These are phyloP conservation scores for Neurospora terricola DNA, from an alignment of 495 filamentous ascomycete species.

Conservation along the genomic window DNA sequence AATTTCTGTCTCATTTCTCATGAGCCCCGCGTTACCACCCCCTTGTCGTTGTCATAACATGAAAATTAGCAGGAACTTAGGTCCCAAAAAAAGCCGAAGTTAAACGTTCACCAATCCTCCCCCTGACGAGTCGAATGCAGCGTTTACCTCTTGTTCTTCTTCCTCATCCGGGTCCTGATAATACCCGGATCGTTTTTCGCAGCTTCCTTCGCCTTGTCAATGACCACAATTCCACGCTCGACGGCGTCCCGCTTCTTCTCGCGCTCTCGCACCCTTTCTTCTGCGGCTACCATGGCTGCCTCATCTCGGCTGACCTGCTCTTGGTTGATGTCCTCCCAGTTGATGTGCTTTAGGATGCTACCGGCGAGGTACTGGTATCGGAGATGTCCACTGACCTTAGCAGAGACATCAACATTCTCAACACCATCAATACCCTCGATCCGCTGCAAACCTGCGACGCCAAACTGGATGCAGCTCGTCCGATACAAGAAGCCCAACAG, in stretches of 20 bases:
- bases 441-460: conserved; percentile 47
- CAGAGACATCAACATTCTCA: conserved; percentile 48
- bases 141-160: conserved; percentile 9
- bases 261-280: conserved; percentile 17
- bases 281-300: conserved; percentile 15
- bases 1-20: background rate
- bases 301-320: conserved; percentile 33
- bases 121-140: background rate
- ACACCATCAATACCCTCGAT: conserved; percentile 43
- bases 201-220: conserved; percentile 7
- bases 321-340: conserved; percentile 45
- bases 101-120: background rate
- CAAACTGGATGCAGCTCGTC: conserved; percentile 41
- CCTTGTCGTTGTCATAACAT: background rate
- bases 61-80: background rate
- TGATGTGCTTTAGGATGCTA: conserved; percentile 41
- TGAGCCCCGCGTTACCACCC: background rate
- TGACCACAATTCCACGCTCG: conserved; percentile 1
- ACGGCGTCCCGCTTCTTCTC: conserved; percentile 16
- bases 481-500: conserved; percentile 51
- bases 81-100: background rate
- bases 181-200: conserved; percentile 14
- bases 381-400: conserved; percentile 43
- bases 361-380: conserved; percentile 46
- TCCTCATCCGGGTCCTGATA: conserved; percentile 19